Base-by-base conservation (phyloP, 202 grass and related monocot genomes). In the Setaria viridis region DNA sequence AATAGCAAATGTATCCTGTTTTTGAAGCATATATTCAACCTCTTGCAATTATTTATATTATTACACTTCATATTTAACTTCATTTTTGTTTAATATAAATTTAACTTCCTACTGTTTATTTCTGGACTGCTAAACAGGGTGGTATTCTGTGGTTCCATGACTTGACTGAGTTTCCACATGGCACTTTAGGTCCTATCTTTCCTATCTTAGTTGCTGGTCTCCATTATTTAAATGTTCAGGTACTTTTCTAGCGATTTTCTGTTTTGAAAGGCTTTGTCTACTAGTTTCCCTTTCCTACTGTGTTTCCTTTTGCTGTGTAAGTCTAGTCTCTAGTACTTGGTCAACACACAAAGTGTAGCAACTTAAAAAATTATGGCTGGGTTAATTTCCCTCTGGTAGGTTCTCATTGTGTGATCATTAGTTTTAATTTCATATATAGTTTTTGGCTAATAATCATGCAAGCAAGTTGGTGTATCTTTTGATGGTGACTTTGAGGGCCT, bases 201-300 rank as follows among this genome's bases (percentile, higher is more conserved):
- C 96, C 96, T 85, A 80, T 92, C 72, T 76, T 95, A 84, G 86
- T 98, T 82, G 86, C 96, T 66, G 86, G 96, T 63, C 81, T 98
- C 19, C 93, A 98, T 92, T 94, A 95, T 88, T 56, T 88, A 57
- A 98, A 98, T 89, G 47, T 98, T 86, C 93, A 98, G 96, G 93
- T 98, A 95, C 35, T 83, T 49, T 62, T 55, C 14, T 34, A 19
- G 84, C 43, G 7, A 76, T 25, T 80, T 87, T 57, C 87, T 80
- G 9, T 75, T 80, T 62, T 45, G 14, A 54, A 39, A 64, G 14
- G 54, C 47, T 77, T 25, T 43, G 69, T 67, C 32, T 59, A 55
- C 56, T 42, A 77, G 21, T 76, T 54, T 67, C 29, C 3, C 47
- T 69, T 74, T 91, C 62, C 62, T 37, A 50, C 51, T 46, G 1